These are phyloP conservation scores for Ustulina deusta DNA, from an alignment of 2,329 filamentous ascomycete genomes.

Conservation along the genomic window DNA sequence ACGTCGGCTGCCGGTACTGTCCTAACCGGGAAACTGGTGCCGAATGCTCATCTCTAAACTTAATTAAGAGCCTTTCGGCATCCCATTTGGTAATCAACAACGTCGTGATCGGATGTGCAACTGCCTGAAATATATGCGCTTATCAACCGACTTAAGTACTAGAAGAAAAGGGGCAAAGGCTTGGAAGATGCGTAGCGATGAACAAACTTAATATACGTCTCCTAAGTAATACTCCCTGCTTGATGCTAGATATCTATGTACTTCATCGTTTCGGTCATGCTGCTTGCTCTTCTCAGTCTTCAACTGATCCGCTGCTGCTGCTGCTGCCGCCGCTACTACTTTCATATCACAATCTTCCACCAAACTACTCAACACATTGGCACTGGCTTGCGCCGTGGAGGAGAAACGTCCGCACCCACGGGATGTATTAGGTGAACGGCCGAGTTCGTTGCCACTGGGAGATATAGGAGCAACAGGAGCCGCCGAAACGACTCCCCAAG, in stretches of 20 bases:
- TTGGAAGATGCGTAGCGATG: background rate
- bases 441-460: background rate
- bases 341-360: background rate
- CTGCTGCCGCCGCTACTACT: too few species aligned
- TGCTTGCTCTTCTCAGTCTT: background rate
- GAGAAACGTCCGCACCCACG: background rate
- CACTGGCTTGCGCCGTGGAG: background rate
- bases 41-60: background rate
- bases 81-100: background rate
- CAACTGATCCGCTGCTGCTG: background rate
- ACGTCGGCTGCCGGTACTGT: background rate
- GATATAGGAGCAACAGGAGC: background rate
- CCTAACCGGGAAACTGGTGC: background rate
- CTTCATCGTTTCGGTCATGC: background rate
- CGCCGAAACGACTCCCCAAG: background rate
- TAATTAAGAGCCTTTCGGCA: background rate
- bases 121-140: background rate
- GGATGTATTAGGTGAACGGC: background rate
- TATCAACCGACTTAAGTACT: too few species aligned
- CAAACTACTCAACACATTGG: background rate
- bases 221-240: background rate
- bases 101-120: background rate
- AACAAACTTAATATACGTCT: background rate
- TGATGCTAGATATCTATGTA: too few species aligned
- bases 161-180: background rate